These are phyloP conservation scores for Mycena vulgaris DNA, from an alignment of 768 basidiomycete species.

Conservation along the genomic window DNA sequence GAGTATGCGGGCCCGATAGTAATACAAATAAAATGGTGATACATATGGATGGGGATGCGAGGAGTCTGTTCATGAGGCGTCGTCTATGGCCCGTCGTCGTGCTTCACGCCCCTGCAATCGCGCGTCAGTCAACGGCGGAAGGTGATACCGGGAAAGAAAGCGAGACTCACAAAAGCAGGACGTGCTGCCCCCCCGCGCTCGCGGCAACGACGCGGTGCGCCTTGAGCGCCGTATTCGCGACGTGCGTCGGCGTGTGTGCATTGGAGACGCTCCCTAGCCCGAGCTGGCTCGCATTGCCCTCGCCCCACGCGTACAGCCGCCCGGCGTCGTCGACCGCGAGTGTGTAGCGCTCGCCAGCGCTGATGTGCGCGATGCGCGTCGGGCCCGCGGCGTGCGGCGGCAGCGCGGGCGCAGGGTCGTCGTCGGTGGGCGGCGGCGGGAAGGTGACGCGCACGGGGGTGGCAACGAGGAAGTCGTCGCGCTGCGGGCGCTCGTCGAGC, in stretches of 20 bases:
- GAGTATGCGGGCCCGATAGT: too few relatives aligned
- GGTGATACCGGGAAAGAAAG: not conserved
- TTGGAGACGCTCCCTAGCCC: constrained; percentile 34
- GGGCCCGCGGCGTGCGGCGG: constrained; percentile 2
- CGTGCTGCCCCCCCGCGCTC: constrained; percentile 35
- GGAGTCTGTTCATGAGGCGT: too few relatives aligned
- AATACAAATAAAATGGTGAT: not conserved
- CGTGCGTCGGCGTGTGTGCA: constrained; percentile 32
- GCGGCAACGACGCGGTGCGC: constrained; percentile 15
- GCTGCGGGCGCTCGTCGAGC: not conserved
- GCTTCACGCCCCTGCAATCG: constrained; percentile 20
- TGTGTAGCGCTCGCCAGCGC: constrained; percentile 34
- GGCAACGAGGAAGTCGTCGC: constrained; percentile 25
- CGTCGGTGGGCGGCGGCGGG: constrained; percentile 29
- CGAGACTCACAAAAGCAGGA: constrained; percentile 28
- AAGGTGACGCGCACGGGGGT: constrained; percentile 36
- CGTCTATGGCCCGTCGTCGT: too few relatives aligned
- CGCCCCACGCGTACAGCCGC: constrained; percentile 35
- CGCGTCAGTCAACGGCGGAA: not conserved
- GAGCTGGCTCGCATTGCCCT: constrained; percentile 35
- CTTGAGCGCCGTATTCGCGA: constrained; percentile 30
- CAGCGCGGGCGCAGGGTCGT: constrained; percentile 17
- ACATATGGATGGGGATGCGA: too few relatives aligned
- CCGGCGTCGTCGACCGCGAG: constrained; percentile 31
- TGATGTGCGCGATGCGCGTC: constrained; percentile 29